Evolutionary conservation across 164 flowering plant species (phyloP), one percentile per base, ranked within the genome.

Genomic region (Magnolia sinica): DNA sequence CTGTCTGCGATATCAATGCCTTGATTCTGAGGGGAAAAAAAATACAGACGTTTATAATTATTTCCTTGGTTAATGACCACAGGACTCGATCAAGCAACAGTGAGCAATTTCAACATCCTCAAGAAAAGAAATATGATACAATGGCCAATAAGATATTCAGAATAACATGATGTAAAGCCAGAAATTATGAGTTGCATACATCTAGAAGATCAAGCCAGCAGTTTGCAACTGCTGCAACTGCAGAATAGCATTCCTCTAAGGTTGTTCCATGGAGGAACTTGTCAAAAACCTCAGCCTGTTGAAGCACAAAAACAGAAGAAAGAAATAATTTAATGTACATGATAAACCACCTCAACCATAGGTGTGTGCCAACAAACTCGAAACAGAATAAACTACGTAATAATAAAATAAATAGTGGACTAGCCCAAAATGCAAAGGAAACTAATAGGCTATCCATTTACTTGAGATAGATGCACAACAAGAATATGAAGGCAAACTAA

Each of bases 171-270:
- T 64, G 71, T 31, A 50, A 50, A n/a, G 9, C n/a, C 52, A 19
- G 71, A 76, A 27, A 74, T 18, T 65, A 49, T 63, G 58, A 50
- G 73, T 72, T n/a, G 72, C 95, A 75, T 89, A 96, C 99, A 86
- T 96, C 99, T 59, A 96, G 93, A 81, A 96, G 96, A 85, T 96
- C 99, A 82, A 96, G 99, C 99, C 99, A 96, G 64, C 95, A 87
- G 77, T 96, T 89, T 65, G 98, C 99, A 77, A 96, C 94, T 80
- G 95, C 77, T 79, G 98, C 98, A 81, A 96, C 99, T 73, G 92
- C 91, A 50, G 89, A 86, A 82, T 96, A 96, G 85, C 99, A 96
- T 84, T 94, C 98, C 79, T 92, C 97, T 72, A 96, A 82, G 71
- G 98, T 91, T 70, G 95, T 83, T 6, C 99, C 99, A 79, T 88